Percentiles rank a stretch among this genome's conserved stretches.
phyloP scores from a whole-genome alignment of 2,329 filamentous ascomycete species.

The Ilyonectria destructans region DNA sequence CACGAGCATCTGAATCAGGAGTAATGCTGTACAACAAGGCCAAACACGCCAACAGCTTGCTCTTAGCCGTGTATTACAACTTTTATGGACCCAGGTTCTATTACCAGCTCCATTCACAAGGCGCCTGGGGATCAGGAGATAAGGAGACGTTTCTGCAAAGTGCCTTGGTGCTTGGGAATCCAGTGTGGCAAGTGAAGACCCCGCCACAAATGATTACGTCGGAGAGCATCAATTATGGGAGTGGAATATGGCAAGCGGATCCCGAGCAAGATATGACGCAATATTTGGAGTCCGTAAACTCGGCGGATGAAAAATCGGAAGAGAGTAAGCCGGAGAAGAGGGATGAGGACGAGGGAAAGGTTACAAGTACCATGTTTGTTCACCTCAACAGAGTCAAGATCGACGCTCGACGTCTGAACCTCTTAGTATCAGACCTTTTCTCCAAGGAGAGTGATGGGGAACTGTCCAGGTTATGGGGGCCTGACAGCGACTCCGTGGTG shows the following conservation, averaged over 20 bases:
- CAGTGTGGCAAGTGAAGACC: conserved; percentile 41
- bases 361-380: conserved; percentile 44
- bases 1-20: conserved; percentile 43
- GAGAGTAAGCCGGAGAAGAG: neutral
- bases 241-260: conserved; percentile 48
- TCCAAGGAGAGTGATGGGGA: conserved; percentile 29
- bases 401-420: conserved; percentile 36
- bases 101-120: conserved; percentile 48
- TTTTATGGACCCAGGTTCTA: conserved; percentile 44
- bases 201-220: conserved; percentile 31
- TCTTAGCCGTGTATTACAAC: conserved; percentile 46
- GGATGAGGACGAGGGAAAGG: neutral
- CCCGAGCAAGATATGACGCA: conserved; percentile 44
- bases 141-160: conserved; percentile 47
- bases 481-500: conserved; percentile 31
- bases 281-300: neutral
- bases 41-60: conserved; percentile 41
- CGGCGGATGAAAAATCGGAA: neutral
- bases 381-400: conserved; percentile 48
- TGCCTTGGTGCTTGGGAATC: conserved; percentile 38
- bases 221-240: conserved; percentile 41
- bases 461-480: conserved; percentile 39
- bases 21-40: conserved; percentile 45
- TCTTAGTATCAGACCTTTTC: conserved; percentile 25
- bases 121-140: conserved; percentile 46